Conservation (phyloP, 495 filamentous ascomycete genomes). For the Talaromyces stipitatus region DNA sequence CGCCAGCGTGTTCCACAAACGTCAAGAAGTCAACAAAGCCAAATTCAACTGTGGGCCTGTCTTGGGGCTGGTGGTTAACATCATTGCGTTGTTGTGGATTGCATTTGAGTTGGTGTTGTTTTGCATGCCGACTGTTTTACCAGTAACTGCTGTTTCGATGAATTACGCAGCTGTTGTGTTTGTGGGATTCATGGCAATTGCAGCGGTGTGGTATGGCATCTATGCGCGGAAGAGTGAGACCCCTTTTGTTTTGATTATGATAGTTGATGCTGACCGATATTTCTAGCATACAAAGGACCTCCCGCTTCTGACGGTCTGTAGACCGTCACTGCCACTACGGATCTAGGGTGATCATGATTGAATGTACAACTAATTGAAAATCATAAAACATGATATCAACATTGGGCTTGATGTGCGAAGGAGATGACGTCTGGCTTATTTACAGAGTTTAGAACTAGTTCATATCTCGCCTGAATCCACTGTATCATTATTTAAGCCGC, state of each 20-base stretch:
- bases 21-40: conserved; percentile 42
- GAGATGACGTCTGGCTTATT: not conserved
- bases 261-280: not conserved
- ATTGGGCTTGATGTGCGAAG: too few relatives aligned
- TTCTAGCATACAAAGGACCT: conserved; percentile 38
- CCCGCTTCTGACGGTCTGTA: conserved; percentile 34
- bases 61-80: conserved; percentile 49
- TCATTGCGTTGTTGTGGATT: conserved; percentile 52
- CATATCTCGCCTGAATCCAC: too few relatives aligned
- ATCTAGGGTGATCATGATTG: not conserved
- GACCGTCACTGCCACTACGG: too few relatives aligned
- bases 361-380: not conserved
- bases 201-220: conserved; percentile 34
- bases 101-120: conserved; percentile 51
- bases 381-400: not conserved
- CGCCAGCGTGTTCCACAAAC: conserved; percentile 43
- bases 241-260: conserved; percentile 2
- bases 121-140: conserved; percentile 43
- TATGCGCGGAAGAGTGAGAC: conserved; percentile 40
- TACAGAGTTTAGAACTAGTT: too few relatives aligned
- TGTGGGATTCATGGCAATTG: conserved; percentile 41
- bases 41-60: conserved; percentile 47
- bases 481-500: not conserved
- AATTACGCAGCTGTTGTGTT: conserved; percentile 62
- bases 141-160: conserved; percentile 41